Evolutionary conservation across 495 filamentous ascomycete species (phyloP).

Genomic region (Chaetomium fimeti): DNA sequence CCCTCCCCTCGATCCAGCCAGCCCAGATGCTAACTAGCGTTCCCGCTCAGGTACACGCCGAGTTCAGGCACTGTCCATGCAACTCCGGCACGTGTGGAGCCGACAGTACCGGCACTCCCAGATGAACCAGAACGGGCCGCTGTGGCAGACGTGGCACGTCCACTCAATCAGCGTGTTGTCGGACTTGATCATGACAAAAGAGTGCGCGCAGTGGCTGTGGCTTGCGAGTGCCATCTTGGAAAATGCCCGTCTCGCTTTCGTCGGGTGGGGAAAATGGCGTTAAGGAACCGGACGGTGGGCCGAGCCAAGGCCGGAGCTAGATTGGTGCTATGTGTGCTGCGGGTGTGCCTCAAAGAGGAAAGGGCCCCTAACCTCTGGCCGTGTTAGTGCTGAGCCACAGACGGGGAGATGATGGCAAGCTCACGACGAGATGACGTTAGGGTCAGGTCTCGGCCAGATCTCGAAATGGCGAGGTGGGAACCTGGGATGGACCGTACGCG

Average conservation of each 20-base stretch:
- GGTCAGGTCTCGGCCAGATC: background rate
- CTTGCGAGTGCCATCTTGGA: slow-evolving; percentile 60
- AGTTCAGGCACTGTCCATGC: slow-evolving; percentile 53
- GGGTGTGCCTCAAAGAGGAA: slow-evolving; percentile 22
- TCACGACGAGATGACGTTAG: slow-evolving; percentile 11
- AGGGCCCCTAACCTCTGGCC: slow-evolving; percentile 20
- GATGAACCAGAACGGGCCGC: slow-evolving; percentile 79
- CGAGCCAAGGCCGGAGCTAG: slow-evolving; percentile 12
- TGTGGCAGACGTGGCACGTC: slow-evolving; percentile 74
- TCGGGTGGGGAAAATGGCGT: background rate
- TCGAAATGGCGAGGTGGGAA: background rate
- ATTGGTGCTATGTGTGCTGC: slow-evolving; percentile 16
- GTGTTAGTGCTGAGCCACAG: slow-evolving; percentile 27
- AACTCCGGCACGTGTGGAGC: slow-evolving; percentile 68
- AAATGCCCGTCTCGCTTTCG: slow-evolving; percentile 4
- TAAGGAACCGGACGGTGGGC: slow-evolving; percentile 9
- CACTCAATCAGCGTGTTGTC: slow-evolving; percentile 72
- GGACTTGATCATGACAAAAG: slow-evolving; percentile 74
- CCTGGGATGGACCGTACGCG: background rate
- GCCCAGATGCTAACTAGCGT: slow-evolving; percentile 17
- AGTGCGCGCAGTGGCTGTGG: slow-evolving; percentile 62
- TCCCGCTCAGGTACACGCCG: slow-evolving; percentile 16
- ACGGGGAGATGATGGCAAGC: slow-evolving; percentile 11
- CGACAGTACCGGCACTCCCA: slow-evolving; percentile 78
- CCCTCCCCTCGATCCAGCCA: slow-evolving; percentile 1